Percentiles rank a stretch among this genome's conserved stretches.
These are phyloP conservation scores for Kwoniella shandongensis DNA, from an alignment of 768 basidiomycete species.

Conservation along the genomic window DNA sequence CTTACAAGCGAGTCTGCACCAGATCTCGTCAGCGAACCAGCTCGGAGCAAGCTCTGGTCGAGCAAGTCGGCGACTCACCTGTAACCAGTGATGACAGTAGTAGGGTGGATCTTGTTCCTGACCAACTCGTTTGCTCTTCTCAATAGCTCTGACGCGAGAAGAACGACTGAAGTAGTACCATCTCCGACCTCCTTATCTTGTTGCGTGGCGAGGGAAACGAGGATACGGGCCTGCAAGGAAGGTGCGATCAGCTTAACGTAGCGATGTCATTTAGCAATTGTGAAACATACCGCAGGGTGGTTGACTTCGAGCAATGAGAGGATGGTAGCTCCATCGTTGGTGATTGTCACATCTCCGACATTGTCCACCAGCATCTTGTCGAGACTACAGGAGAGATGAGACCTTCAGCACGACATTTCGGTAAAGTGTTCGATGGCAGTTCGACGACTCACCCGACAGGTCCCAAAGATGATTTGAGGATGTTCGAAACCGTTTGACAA, in stretches of 20 bases:
- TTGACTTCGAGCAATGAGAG: slow-evolving; percentile 88
- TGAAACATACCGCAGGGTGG: slow-evolving; percentile 75
- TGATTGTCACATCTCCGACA: slow-evolving; percentile 98
- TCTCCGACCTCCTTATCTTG: slow-evolving; percentile 99
- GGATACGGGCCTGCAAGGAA: slow-evolving; percentile 63
- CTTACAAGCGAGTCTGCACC: slow-evolving; percentile 73
- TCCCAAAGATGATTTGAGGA: slow-evolving; percentile 92
- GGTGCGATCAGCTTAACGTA: not conserved
- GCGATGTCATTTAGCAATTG: not conserved
- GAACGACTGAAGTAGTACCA: slow-evolving; percentile 97
- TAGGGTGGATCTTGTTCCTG: slow-evolving; percentile 96
- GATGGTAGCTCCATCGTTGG: slow-evolving; percentile 99
- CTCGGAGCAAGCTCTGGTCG: not conserved
- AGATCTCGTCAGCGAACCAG: slow-evolving; percentile 7
- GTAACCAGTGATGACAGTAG: slow-evolving; percentile 98
- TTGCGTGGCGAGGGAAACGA: slow-evolving; percentile 97
- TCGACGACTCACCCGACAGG: slow-evolving; percentile 91
- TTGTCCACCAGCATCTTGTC: slow-evolving; percentile 84
- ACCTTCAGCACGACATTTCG: not conserved
- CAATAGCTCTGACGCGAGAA: slow-evolving; percentile 94
- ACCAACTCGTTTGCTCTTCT: slow-evolving; percentile 96
- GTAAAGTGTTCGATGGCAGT: not conserved
- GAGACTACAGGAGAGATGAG: slow-evolving; percentile 27
- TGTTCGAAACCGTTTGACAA: slow-evolving; percentile 93
- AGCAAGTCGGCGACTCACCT: slow-evolving; percentile 57